Evolutionary conservation across 2,329 filamentous ascomycete species (phyloP), one percentile per base, ranked within the genome.

Genomic region (Penicillium sp.): DNA sequence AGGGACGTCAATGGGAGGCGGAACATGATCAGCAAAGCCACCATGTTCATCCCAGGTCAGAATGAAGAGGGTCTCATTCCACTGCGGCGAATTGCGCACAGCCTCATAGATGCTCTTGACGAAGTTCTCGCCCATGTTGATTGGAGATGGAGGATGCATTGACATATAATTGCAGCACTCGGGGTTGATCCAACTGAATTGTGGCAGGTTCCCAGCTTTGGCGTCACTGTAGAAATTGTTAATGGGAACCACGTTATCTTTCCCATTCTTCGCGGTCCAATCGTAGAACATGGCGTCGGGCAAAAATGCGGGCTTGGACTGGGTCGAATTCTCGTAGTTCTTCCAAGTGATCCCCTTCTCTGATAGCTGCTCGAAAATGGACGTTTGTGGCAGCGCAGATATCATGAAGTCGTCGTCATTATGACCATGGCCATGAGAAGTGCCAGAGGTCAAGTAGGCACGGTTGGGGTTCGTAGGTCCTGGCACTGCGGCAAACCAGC

Each of bases 101-200:
- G 77, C 72, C 52, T 80, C 75, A 50, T 80, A 80, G 38, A 80
- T 74, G 16, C 72, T 65, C 61, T 78, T 79, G 60, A 80, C 72
- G 53, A 78, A 77, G 22, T 64, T 67, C 58, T 80, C 77, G 33
- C 78, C 77, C 35, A 73, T 68, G 5, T 73, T 75, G 48, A 79
- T 77, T 0, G 75, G 76, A 3, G 73, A 75, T 0, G 75, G 71
- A 0, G 77, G 77, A 53, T 80, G 77, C 68, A 77, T 77, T 14
- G 77, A 79, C 56, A 73, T 82, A 59, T 78, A 78, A 16, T 71
- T 72, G 61, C 81, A 80, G 70, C 81, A 80, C 57, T 78, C 76
- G 4, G 79, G 77, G 61, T 79, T 84, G 67, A 80, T 73, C 65
- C 79, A 81, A 59, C 73, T 77, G 52, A 80, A 77, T 38, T 71